phyloP scores from a whole-genome alignment of 148 eudicot species.

The Chenopodium suecicum region DNA sequence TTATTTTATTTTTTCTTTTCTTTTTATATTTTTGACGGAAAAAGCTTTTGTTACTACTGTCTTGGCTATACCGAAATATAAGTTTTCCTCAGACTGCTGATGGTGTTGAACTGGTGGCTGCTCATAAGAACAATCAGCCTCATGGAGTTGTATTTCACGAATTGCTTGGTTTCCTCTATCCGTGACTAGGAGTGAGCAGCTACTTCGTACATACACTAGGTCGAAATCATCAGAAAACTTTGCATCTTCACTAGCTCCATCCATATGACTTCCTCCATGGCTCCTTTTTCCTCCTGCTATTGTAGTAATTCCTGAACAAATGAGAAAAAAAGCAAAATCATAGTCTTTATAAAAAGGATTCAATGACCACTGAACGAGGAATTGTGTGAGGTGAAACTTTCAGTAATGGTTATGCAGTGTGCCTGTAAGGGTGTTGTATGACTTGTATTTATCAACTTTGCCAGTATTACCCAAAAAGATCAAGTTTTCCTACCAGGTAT shows the following conservation, averaged over 20 bases:
- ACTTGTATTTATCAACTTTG: not conserved
- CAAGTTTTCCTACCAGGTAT: too few relatives aligned
- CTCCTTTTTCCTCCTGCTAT: constrained; percentile 78
- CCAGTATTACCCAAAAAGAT: not conserved
- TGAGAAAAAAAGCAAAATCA: not conserved
- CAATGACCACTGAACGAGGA: not conserved
- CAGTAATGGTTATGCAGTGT: not conserved
- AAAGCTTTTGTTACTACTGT: too few relatives aligned
- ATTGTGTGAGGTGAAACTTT: not conserved
- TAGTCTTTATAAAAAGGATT: not conserved
- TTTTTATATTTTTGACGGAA: too few relatives aligned
- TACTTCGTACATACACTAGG: constrained; percentile 56
- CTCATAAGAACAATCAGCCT: constrained; percentile 59
- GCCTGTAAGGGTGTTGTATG: not conserved
- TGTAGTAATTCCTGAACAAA: constrained; percentile 69
- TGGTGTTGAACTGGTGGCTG: constrained; percentile 1
- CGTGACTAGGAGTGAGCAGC: constrained; percentile 70
- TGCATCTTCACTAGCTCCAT: constrained; percentile 77
- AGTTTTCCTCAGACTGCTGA: constrained; percentile 44
- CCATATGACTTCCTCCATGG: constrained; percentile 61
- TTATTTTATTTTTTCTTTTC: too few relatives aligned
- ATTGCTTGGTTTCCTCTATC: constrained; percentile 89
- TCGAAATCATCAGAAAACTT: constrained; percentile 80
- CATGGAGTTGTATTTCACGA: constrained; percentile 75
- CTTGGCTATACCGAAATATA: constrained; percentile 53